Percentiles rank a stretch among this genome's conserved stretches.
phyloP scores from a whole-genome alignment of 768 basidiomycete species.

The Suillus tomentosus region DNA sequence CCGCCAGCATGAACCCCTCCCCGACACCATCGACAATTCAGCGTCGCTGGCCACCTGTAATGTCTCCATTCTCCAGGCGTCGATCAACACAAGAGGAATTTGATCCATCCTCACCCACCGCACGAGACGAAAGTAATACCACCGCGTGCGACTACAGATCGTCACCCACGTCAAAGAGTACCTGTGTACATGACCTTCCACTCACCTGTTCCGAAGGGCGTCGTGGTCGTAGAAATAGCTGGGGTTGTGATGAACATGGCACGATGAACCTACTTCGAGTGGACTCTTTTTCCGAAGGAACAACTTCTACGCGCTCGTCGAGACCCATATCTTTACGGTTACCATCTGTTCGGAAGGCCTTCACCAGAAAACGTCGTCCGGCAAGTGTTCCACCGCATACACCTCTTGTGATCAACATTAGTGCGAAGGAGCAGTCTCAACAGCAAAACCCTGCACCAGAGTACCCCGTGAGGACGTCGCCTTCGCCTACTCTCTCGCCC shows the following conservation, averaged over 20 bases:
- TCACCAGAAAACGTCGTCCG: conserved; percentile 15
- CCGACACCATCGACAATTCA: conserved; percentile 10
- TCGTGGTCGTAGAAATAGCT: conserved; percentile 17
- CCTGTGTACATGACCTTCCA: conserved; percentile 10
- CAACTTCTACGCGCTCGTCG: conserved; percentile 7
- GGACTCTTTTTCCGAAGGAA: neutral
- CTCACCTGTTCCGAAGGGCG: conserved; percentile 1
- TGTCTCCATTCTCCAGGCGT: conserved; percentile 9
- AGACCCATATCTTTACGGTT: conserved; percentile 8
- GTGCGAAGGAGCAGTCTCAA: neutral
- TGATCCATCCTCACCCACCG: neutral
- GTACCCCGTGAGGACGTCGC: neutral
- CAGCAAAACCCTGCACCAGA: neutral
- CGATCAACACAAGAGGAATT: neutral
- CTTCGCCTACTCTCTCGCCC: neutral
- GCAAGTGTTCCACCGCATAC: neutral
- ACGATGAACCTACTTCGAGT: neutral
- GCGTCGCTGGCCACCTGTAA: conserved; percentile 14
- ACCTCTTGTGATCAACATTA: conserved; percentile 7
- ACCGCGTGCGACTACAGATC: neutral
- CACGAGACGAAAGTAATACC: conserved; percentile 1
- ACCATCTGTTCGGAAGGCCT: conserved; percentile 16
- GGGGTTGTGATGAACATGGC: conserved; percentile 11
- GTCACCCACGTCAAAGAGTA: conserved; percentile 4
- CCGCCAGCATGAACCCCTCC: neutral